Percentiles rank a stretch among this genome's conserved stretches.
phyloP scores from a whole-genome alignment of 2,329 filamentous ascomycete species.

The Penicillium hordei region DNA sequence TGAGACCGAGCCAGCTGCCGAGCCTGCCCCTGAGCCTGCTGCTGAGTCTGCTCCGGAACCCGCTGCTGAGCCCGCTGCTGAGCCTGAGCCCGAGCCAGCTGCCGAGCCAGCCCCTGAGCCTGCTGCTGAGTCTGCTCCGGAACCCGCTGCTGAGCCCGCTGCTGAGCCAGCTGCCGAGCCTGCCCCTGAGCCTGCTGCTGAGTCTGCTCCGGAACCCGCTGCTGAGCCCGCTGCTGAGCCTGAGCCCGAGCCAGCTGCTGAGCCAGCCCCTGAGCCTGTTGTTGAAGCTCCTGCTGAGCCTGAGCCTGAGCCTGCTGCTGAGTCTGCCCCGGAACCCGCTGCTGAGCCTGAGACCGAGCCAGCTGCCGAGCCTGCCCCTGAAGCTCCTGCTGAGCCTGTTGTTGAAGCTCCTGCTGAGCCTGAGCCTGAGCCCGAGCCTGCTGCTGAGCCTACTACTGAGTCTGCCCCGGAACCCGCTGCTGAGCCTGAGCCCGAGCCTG shows the following conservation, averaged over 20 bases:
- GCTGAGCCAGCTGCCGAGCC: slow-evolving; percentile 12
- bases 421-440: background rate
- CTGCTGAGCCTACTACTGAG: background rate
- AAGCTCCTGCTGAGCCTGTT: background rate
- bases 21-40: background rate
- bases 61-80: slow-evolving; percentile 8
- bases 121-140: background rate
- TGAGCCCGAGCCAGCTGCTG: background rate
- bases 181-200: slow-evolving; percentile 3
- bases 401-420: background rate
- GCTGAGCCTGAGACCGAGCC: background rate
- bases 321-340: background rate
- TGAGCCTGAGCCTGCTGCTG: background rate
- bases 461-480: background rate
- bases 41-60: background rate
- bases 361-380: background rate
- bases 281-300: background rate
- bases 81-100: background rate
- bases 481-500: background rate
- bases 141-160: background rate
- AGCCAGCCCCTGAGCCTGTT: background rate
- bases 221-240: background rate
- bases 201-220: background rate
- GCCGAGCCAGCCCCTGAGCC: background rate
- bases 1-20: background rate